Base-by-base conservation (phyloP, 176 grass and related monocot species). In the Avena insularis region DNA sequence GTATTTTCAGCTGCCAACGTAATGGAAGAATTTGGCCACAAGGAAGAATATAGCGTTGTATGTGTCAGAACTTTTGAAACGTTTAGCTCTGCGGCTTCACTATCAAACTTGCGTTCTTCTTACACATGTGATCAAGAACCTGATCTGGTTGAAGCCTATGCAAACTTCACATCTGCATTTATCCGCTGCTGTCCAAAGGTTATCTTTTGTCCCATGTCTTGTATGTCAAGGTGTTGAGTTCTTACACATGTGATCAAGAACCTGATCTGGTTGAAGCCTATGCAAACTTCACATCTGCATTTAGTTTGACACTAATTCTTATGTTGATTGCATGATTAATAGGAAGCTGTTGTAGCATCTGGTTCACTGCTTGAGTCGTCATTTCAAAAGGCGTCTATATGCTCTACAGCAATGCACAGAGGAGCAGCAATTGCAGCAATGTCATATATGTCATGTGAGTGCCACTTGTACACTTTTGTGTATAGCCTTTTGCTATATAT, bases 61-160 rank as follows among this genome's bases (percentile, higher is more conserved):
- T 98, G 58, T 78, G 89, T 98, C 75, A 92, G 85, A 59, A 94
- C 93, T 77, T 96, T 92, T 85, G 92, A 98, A 84, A 90, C 90
- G 29, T 86, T 98, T 75, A 90, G 87, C 83, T 96, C 96, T 77
- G 90, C 96, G 15, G 60, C 88, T 64, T 98, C 92, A 80, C 85
- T 98, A 84, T 89, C 88, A 54, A 77, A 90, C 82, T 92, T 98
- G 48, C 93, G 85, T 91, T 96, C 93, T 78, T 95, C 93, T 82
- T 94, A 98, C 74, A 89, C 88, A 67, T 96, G 93, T 92, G 96
- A 98, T 81, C 92, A 95, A 95, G 96, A 96, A 92, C 92, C 96
- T 66, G 93, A 98, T 88, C 85, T 98, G 77, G 86, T 94, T 62
- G 96, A 98, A 94, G 93, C 93, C 10, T 98, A 94, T 88, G 84